These are phyloP conservation scores for Rhazya stricta DNA, from an alignment of 257 asterid genomes.

Conservation along the genomic window DNA sequence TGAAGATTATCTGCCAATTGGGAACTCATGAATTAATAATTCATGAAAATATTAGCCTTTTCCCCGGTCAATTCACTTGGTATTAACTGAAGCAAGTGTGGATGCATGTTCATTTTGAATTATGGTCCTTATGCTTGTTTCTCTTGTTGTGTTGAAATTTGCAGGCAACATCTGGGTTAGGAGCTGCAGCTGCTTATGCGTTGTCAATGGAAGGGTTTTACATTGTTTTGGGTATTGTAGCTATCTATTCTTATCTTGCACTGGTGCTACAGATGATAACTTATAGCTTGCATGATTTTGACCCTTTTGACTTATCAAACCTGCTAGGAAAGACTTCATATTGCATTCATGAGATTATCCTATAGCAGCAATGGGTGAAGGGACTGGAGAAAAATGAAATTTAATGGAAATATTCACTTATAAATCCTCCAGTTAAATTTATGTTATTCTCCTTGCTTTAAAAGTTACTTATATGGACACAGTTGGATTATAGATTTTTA, in stretches of 20 bases:
- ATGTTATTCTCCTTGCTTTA: neutral
- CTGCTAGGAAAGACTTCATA: neutral
- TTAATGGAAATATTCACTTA: neutral
- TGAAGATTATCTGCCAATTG: neutral
- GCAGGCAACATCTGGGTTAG: slow-evolving; percentile 93
- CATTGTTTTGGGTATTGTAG: slow-evolving; percentile 64
- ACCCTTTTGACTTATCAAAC: neutral
- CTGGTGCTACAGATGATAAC: neutral
- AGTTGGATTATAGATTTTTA: neutral
- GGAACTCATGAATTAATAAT: neutral
- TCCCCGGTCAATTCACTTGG: neutral
- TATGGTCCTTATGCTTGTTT: neutral
- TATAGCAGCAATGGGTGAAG: neutral
- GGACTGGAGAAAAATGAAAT: neutral
- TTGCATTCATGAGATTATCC: neutral
- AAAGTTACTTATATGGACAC: neutral
- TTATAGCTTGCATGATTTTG: neutral
- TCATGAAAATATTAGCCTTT: neutral
- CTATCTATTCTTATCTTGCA: neutral
- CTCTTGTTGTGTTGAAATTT: slow-evolving; percentile 19
- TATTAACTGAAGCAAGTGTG: neutral
- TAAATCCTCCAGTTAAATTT: neutral
- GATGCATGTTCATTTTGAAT: neutral
- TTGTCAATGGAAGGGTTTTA: slow-evolving; percentile 70
- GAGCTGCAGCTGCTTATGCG: slow-evolving; percentile 75